Evolutionary conservation across 345 rosid species (phyloP), one percentile per base, ranked within the genome.

Genomic region (Kandelia obovata): DNA sequence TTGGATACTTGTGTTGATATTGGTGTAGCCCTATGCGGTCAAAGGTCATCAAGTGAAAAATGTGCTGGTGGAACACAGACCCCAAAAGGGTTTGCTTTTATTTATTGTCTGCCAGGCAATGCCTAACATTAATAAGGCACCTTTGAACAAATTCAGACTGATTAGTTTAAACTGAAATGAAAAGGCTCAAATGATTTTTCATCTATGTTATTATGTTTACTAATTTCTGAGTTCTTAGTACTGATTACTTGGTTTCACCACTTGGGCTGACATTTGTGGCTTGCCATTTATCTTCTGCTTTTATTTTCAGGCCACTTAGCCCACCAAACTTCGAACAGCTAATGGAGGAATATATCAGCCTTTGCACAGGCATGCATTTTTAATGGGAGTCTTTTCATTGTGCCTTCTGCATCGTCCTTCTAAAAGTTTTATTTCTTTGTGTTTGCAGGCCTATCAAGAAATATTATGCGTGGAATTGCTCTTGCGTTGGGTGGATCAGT

Each of bases 401-500:
- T 68, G 71, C 66, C 28, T 49, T 67, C 55, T 56, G 51, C 19
- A 34, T 34, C 17, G 52, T 35, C 10, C 35, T 23, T 71, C 34
- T 31, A 43, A 43, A 43, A 43, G 3, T 13, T 43, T 43, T 43
- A 15, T 11, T 43, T 43, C 49, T 39, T 39, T 67, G 20, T 70
- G 64, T 25, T 52, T 26, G 21, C 60, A 94, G 97, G 84, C 61
- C 86, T 94, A 70, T 94, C 97, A 28, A 88, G 80, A 70, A 91
- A 87, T 49, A 91, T 94, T 34, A 75, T 91, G 87, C 79, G 86
- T 8, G 96, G 97, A 32, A 88, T 89, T 28, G 84, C 92, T 26
- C 51, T 94, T 53, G 97, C 90, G 65, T 77, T 89, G 69, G 81
- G 86, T 1, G 89, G 95, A 75, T 79, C 86, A 71, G 85, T 85